These are phyloP conservation scores for Echinochloa phyllopogon DNA, from an alignment of 176 grass and related monocot genomes.

Conservation along the genomic window DNA sequence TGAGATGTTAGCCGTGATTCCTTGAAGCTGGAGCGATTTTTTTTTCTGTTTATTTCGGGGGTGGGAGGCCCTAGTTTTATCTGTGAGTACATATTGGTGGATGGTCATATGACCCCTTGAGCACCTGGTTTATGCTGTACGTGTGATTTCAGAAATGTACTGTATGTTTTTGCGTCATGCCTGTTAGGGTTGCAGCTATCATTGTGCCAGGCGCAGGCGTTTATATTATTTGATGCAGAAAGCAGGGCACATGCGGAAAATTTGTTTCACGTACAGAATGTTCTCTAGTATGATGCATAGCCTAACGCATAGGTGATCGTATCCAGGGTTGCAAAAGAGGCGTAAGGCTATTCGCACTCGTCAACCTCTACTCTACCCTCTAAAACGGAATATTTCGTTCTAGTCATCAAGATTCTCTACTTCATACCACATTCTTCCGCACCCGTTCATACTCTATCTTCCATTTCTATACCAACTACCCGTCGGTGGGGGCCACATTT, in stretches of 20 bases:
- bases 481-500: too few relatives aligned
- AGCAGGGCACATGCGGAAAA: not conserved
- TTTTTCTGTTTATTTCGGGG: not conserved
- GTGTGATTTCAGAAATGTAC: slow-evolving; percentile 28
- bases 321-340: slow-evolving; percentile 1
- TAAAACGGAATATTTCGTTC: too few relatives aligned
- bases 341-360: too few relatives aligned
- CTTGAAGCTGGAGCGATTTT: not conserved
- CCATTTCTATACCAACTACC: too few relatives aligned
- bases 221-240: slow-evolving; percentile 22
- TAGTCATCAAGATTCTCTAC: too few relatives aligned
- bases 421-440: too few relatives aligned
- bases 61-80: not conserved
- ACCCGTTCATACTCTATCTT: too few relatives aligned
- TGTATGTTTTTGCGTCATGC: not conserved
- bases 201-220: slow-evolving; percentile 28
- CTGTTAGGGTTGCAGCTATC: slow-evolving; percentile 18
- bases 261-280: slow-evolving; percentile 17
- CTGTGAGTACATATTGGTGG: not conserved
- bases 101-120: not conserved
- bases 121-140: slow-evolving; percentile 13
- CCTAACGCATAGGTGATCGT: not conserved
- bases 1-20: slow-evolving; percentile 24
- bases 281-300: slow-evolving; percentile 33
- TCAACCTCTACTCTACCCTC: too few relatives aligned